Evolutionary conservation across 2,329 filamentous ascomycete genomes (phyloP), one percentile per base, ranked within the genome.

Genomic region (Cryphonectria parasitica): DNA sequence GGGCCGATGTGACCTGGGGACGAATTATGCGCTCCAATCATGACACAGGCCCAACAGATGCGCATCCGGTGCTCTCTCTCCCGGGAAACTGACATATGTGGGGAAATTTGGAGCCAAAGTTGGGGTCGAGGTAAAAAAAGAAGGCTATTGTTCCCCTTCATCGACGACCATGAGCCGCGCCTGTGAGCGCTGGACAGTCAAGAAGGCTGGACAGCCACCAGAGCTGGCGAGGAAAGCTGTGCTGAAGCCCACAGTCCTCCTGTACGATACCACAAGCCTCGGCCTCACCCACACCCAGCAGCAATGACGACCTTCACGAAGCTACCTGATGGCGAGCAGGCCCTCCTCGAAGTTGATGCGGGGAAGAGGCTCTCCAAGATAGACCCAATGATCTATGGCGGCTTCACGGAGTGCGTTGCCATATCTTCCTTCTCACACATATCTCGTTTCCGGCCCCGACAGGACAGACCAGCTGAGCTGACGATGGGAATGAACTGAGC

Each of bases 351-450:
- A 68, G 83, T 95, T 71, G 88, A 93, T 77, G 83, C 90, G 6
- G 79, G 82, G 22, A 87, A 91, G 78, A 88, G 86, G 74, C 81
- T 95, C 68, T 90, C 91, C 71, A 90, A 90, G 78, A 93, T 96
- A 77, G 90, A 94, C 77, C 88, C 92, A 72, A 93, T 93, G 77
- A 93, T 92, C 76, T 96, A 95, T 85, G 91, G 91, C 69, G 93
- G 92, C 15, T 96, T 96, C 81, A 93, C 91, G 71, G 93, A 96
- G 92, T 93, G 83, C 81, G 88, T 80, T 25, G 19, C 36, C 28
- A 66, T 2, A 2, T 25, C 39, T 22, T 2, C 43, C 31, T 25
- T 15, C 25, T n/a, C 17, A n/a, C 19, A 49, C 19, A 49, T 8
- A 22, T n/a, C 45, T 49, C 45, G 45, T 2, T n/a, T 49, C 22